phyloP scores from a whole-genome alignment of 1,284 basidiomycete species.

The Xerocomus amazonicus region DNA sequence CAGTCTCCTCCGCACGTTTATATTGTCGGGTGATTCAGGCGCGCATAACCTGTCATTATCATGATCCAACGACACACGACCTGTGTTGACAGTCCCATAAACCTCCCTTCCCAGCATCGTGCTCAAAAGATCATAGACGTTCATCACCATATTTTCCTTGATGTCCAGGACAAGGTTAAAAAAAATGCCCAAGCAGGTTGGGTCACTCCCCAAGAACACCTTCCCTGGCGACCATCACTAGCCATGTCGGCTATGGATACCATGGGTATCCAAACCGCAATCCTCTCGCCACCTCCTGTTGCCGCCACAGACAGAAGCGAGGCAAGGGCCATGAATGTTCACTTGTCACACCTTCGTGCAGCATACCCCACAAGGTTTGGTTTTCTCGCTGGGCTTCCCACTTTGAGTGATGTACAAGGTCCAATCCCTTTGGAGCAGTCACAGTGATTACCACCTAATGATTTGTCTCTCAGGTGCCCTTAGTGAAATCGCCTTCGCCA shows the following conservation, averaged over 20 bases:
- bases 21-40: background rate
- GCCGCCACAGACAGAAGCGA: conserved; percentile 41
- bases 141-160: conserved; percentile 69
- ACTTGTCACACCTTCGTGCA: conserved; percentile 44
- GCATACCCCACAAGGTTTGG: conserved; percentile 54
- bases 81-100: background rate
- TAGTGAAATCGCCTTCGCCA: conserved; percentile 51
- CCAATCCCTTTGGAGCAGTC: conserved; percentile 7
- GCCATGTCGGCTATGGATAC: conserved; percentile 59
- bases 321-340: conserved; percentile 47
- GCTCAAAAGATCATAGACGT: conserved; percentile 50
- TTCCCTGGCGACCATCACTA: conserved; percentile 60
- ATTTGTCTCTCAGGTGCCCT: conserved; percentile 43
- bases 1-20: background rate
- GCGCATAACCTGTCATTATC: background rate
- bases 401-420: conserved; percentile 59
- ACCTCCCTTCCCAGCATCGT: background rate
- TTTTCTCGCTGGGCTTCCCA: conserved; percentile 63
- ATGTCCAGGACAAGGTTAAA: conserved; percentile 43
- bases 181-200: conserved; percentile 50
- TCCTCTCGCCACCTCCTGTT: conserved; percentile 65
- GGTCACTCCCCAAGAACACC: conserved; percentile 54
- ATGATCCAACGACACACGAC: conserved; percentile 16
- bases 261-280: conserved; percentile 50
- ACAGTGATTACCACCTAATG: conserved; percentile 6